phyloP scores from a whole-genome alignment of 2,329 filamentous ascomycete genomes.

The Ilyonectria mors-panacis region DNA sequence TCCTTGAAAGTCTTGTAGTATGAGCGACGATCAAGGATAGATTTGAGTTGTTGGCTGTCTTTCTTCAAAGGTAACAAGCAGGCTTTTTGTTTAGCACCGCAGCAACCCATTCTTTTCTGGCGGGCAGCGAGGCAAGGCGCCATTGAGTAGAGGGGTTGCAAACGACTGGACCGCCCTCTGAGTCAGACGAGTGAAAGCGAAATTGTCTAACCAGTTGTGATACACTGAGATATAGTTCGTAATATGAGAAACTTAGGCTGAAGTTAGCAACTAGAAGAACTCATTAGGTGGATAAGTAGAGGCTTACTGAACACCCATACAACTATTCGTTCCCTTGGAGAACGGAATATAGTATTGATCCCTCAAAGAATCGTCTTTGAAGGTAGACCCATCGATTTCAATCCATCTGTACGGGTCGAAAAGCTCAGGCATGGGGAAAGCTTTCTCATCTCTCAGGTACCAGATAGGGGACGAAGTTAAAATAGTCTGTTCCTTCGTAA shows the following conservation, averaged over 20 bases:
- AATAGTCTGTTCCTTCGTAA: slow-evolving; percentile 34
- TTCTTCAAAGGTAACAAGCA: neutral
- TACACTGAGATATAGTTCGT: neutral
- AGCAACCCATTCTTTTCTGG: slow-evolving; percentile 4
- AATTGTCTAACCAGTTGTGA: neutral
- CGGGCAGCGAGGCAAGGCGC: neutral
- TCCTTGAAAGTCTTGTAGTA: neutral
- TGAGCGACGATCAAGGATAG: neutral
- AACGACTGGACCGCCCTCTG: neutral
- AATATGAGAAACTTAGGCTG: neutral
- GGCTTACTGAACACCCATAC: slow-evolving; percentile 49
- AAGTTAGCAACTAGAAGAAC: neutral
- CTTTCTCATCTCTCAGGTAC: slow-evolving; percentile 48
- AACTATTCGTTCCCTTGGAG: slow-evolving; percentile 48
- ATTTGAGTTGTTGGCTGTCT: neutral
- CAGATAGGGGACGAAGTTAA: slow-evolving; percentile 50
- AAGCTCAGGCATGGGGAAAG: slow-evolving; percentile 43
- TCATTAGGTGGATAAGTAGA: too few relatives aligned
- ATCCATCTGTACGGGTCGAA: slow-evolving; percentile 49
- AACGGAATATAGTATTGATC: slow-evolving; percentile 50
- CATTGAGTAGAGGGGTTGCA: neutral
- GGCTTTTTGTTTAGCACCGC: neutral
- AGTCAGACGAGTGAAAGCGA: neutral
- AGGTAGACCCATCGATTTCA: slow-evolving; percentile 3
- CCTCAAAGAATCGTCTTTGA: slow-evolving; percentile 36